Evolutionary conservation across 495 filamentous ascomycete genomes (phyloP).

Genomic region (Oidiodendron maius): DNA sequence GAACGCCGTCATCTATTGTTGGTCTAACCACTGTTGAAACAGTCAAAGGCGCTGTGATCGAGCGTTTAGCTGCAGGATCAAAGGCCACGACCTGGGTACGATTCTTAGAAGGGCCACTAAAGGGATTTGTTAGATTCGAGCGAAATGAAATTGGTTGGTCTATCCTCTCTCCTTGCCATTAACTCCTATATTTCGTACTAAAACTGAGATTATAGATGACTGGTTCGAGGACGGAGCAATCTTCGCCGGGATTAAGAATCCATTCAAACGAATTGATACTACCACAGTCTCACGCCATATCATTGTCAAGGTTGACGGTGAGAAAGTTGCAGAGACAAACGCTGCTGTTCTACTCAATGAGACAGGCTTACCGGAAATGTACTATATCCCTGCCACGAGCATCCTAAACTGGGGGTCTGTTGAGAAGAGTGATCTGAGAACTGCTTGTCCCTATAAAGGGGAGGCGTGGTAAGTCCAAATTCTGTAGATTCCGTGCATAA

Average conservation of each 20-base stretch:
- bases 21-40: neutral
- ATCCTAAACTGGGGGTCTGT: neutral
- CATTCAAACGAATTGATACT: neutral
- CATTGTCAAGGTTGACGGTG: neutral
- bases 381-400: neutral
- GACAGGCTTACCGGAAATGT: neutral
- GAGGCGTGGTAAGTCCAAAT: neutral
- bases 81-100: neutral
- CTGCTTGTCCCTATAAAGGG: neutral
- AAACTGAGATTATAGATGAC: too few species aligned
- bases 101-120: neutral
- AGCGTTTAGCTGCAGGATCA: neutral
- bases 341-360: neutral
- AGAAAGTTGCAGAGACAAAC: neutral
- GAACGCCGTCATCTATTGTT: neutral
- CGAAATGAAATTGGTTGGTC: neutral
- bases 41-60: neutral
- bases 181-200: neutral
- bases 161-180: neutral
- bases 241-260: neutral
- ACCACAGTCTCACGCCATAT: neutral
- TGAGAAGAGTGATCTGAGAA: neutral
- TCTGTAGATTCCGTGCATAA: neutral
- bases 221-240: neutral
- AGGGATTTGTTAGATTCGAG: neutral